Evolutionary conservation across 192 early-diverging fungal genomes (phyloP).

Genomic region (Mortierella antarctica): DNA sequence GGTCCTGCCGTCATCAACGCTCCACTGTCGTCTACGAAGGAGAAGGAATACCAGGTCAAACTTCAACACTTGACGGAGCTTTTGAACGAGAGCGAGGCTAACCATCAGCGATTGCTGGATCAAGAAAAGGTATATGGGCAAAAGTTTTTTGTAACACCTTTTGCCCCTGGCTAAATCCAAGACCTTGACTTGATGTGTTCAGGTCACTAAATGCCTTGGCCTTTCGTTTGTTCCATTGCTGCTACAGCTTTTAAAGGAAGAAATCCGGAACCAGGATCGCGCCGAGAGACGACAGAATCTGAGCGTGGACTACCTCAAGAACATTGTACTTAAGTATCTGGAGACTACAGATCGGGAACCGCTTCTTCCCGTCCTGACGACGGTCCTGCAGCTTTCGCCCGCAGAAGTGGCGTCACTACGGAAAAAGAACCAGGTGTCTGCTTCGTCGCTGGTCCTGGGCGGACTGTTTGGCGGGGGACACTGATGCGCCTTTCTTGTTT

Average conservation of each 20-base stretch:
- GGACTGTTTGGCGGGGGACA: conserved; percentile 42
- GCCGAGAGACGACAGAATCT: conserved; percentile 72
- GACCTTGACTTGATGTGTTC: conserved; percentile 30
- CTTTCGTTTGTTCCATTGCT: background rate
- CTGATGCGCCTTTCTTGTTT: background rate
- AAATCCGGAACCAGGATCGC: conserved; percentile 68
- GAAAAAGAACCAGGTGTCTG: conserved; percentile 40
- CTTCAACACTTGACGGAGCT: conserved; percentile 64
- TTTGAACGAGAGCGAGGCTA: conserved; percentile 67
- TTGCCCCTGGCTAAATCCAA: conserved; percentile 1
- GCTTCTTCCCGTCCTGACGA: conserved; percentile 54
- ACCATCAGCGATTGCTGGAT: conserved; percentile 51
- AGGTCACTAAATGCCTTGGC: background rate
- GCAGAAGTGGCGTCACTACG: conserved; percentile 47
- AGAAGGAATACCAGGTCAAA: conserved; percentile 55
- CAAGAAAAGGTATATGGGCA: conserved; percentile 64
- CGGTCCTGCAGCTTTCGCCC: conserved; percentile 58
- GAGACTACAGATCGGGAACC: conserved; percentile 62
- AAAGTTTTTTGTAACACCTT: background rate
- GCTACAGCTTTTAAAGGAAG: conserved; percentile 64
- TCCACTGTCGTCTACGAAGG: conserved; percentile 28
- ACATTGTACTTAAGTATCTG: conserved; percentile 75
- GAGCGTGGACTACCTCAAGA: conserved; percentile 77
- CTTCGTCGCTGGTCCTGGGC: conserved; percentile 35
- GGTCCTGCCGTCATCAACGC: conserved; percentile 4